A percentile compares a stretch with the other conserved stretches of the same genome.
Evolutionary conservation across 176 grass and related monocot genomes (phyloP).

Genomic region (Bolboschoenus planiculmis): DNA sequence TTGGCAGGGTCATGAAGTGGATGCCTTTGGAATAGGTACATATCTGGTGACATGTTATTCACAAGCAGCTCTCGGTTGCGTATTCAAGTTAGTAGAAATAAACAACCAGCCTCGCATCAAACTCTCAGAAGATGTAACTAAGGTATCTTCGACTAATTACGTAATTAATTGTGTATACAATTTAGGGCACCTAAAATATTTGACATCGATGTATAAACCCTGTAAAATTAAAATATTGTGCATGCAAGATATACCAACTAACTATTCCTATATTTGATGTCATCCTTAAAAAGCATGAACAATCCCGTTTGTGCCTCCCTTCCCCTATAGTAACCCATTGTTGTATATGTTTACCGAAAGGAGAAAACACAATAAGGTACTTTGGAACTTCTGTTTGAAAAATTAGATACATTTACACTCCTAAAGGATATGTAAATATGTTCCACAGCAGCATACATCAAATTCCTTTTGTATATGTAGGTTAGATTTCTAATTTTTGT

Average conservation of each 20-base stretch:
- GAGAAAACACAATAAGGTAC: neutral
- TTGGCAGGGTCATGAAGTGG: constrained; percentile 91
- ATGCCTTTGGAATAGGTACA: constrained; percentile 95
- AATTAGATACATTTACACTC: neutral
- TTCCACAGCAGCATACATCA: neutral
- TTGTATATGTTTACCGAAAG: neutral
- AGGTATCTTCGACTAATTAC: constrained; percentile 34
- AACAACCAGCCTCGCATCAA: constrained; percentile 93
- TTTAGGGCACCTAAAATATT: neutral
- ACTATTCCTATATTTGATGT: neutral
- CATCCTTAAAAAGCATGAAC: neutral
- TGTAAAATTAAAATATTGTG: neutral
- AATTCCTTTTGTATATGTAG: neutral
- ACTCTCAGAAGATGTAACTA: constrained; percentile 92
- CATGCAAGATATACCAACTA: neutral
- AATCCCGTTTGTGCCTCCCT: neutral
- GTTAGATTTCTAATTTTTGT: neutral
- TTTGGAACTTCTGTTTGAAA: constrained; percentile 4
- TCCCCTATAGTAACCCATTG: neutral
- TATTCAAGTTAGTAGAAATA: constrained; percentile 99
- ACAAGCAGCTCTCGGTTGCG: constrained; percentile 97
- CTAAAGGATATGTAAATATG: neutral
- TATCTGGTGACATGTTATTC: constrained; percentile 95
- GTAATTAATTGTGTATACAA: neutral
- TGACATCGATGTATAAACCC: neutral